Evolutionary conservation across 352 stramenopile genomes (phyloP), one percentile per base, ranked within the genome.

Genomic region (Pythium coloratum): DNA sequence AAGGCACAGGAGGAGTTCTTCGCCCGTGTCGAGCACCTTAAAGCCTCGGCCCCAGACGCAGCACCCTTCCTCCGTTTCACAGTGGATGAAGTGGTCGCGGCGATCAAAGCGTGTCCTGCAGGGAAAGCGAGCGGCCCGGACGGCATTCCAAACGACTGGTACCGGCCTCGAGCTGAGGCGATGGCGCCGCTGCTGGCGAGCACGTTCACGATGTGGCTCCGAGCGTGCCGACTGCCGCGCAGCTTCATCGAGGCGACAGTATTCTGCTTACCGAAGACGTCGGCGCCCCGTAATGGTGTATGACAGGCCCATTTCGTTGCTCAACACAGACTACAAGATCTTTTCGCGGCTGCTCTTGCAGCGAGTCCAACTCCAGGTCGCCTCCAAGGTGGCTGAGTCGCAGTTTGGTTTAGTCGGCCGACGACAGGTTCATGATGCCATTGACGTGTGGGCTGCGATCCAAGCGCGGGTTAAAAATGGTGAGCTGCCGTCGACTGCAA

Each of bases 311-410:
- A 67, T 60, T 16, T 53, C 49, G 9, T 13, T 60, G 20, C 60
- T 67, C 2, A 67, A 67, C 26, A 60, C 50, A 16, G 60, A 67
- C 51, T 67, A 67, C 60, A 67, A 67, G 51, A 53, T 67, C 9
- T 51, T 54, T 38, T 32, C 60, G 2, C 49, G 60, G 14, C 7
- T 67, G n/a, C n/a, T 67, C 4, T 14, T 60, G 3, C 16, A 32
- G 10, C 60, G 49, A 8, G 28, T 67, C n/a, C n/a, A n/a, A n/a
- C n/a, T n/a, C n/a, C n/a, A n/a, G n/a, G n/a, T n/a, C n/a, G n/a
- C n/a, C n/a, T n/a, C n/a, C n/a, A n/a, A n/a, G n/a, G n/a, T n/a
- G n/a, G n/a, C n/a, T n/a, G n/a, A n/a, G n/a, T n/a, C n/a, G n/a
- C n/a, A n/a, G n/a, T n/a, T 12, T 14, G 44, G 44, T 12, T 51